Base-by-base conservation (phyloP, 148 eudicot genomes). In the Arbutus unedo region DNA sequence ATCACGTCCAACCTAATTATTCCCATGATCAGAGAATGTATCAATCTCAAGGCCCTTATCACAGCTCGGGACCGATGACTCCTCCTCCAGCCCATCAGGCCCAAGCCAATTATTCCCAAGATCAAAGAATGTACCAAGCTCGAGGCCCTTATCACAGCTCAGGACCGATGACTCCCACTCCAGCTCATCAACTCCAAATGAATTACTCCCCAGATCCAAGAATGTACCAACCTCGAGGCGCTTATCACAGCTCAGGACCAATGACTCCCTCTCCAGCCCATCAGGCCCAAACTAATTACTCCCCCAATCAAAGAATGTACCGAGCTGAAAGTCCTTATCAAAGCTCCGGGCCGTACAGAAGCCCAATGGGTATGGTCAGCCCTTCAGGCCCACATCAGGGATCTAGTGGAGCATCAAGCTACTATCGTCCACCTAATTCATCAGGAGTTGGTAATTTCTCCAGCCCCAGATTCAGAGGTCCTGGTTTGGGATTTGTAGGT, bases 321-420 rank as follows among this genome's bases (percentile, higher is more conserved):
- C 92, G 76, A 86, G 74, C 82, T 53, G 87, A 79, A 18, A 86
- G 77, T 75, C 84, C 87, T n/a, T 81, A 76, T 81, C 78, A 79
- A 38, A 87, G 81, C 51, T 31, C 82, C 11, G 73, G 23, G n/a
- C 76, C 82, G 0, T 19, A 81, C 19, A 47, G 85, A 81, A 80
- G 82, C 86, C 87, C 94, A 59, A 74, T 84, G 81, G 88, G 85
- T 66, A 70, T 78, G 44, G 71, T 81, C 73, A 78, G 77, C 82
- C 88, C 91, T 80, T 83, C 80, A 66, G 85, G 85, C 49, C 45
- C 72, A 74, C 87, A 86, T 76, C 90, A 84, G 79, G 87, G 87
- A 82, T 84, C 87, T 54, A 53, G 18, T 77, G 83, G 47, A 25
- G 4, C 57, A 14, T 23, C 86, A 51, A 81, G 41, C 67, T 62